A percentile compares a stretch with the other conserved stretches of the same genome.
Conservation (phyloP, 2,329 filamentous ascomycete genomes). For the Trichoderma brevicompactum region DNA sequence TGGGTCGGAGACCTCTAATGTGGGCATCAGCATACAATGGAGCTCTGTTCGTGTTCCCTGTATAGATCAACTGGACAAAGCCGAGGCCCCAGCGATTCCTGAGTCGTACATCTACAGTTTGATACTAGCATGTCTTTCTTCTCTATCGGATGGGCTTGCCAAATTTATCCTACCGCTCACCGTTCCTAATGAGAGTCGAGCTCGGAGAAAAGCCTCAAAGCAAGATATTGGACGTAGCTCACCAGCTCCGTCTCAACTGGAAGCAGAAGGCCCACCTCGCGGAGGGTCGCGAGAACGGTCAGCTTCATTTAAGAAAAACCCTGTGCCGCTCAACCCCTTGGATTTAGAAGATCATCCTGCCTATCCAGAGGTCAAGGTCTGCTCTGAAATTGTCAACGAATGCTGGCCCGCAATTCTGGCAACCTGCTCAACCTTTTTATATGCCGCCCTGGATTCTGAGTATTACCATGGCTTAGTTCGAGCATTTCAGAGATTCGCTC, state of each 20-base stretch:
- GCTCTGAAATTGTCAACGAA: constrained; percentile 80
- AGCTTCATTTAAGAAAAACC: constrained; percentile 72
- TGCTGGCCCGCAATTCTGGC: constrained; percentile 97
- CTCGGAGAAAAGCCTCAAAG: constrained; percentile 55
- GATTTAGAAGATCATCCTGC: constrained; percentile 73
- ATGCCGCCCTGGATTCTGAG: constrained; percentile 87
- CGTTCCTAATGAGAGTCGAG: constrained; percentile 70
- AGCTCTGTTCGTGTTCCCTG: constrained; percentile 85
- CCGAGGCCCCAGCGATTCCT: constrained; percentile 78
- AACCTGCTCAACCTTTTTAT: constrained; percentile 93
- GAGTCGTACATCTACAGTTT: constrained; percentile 95
- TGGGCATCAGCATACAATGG: constrained; percentile 88
- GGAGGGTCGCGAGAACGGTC: constrained; percentile 58
- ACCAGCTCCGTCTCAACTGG: constrained; percentile 45
- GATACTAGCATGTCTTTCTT: constrained; percentile 85
- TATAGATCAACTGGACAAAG: constrained; percentile 93
- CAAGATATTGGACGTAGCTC: constrained; percentile 51
- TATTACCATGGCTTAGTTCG: constrained; percentile 92
- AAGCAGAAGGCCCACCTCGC: constrained; percentile 40
- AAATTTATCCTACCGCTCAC: constrained; percentile 93
- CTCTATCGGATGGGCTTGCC: constrained; percentile 87
- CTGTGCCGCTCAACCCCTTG: constrained; percentile 83
- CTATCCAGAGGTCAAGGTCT: constrained; percentile 71
- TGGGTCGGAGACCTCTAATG: constrained; percentile 67
- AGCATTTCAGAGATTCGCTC: constrained; percentile 92